Percentiles rank a stretch among this genome's conserved stretches.
Conservation (phyloP, 2,329 filamentous ascomycete genomes). For the Bisporella sp. region DNA sequence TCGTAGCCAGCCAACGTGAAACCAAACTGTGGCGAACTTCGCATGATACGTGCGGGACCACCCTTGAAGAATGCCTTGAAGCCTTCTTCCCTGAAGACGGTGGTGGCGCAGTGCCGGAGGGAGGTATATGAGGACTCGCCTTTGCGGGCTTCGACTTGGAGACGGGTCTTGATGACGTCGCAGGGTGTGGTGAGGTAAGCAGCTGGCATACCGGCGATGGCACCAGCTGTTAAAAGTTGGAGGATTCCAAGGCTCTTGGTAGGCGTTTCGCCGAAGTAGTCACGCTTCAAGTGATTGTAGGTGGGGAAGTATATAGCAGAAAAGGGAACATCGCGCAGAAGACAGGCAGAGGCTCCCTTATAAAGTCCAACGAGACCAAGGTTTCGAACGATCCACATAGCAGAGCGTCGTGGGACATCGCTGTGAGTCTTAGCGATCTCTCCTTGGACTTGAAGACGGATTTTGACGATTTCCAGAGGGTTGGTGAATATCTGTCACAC, state of each 20-base stretch:
- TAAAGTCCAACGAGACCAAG: conserved; percentile 90
- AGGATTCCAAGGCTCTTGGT: conserved; percentile 84
- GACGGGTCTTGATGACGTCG: conserved; percentile 97
- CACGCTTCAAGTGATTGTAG: conserved; percentile 89
- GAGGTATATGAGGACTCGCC: conserved; percentile 85
- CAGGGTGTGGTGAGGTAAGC: conserved; percentile 95
- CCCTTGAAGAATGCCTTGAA: conserved; percentile 98
- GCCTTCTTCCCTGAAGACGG: conserved; percentile 84
- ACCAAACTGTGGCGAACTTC: conserved; percentile 94
- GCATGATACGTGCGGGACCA: conserved; percentile 87
- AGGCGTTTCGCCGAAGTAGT: conserved; percentile 83
- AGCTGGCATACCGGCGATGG: conserved; percentile 86
- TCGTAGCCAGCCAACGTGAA: conserved; percentile 97
- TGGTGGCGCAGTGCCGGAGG: conserved; percentile 76
- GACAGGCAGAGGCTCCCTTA: conserved; percentile 90
- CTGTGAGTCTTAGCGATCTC: conserved; percentile 86
- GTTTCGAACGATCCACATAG: conserved; percentile 96
- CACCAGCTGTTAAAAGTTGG: conserved; percentile 88
- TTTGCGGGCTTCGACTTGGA: conserved; percentile 96
- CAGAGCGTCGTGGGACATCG: conserved; percentile 77
- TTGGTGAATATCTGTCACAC: conserved; percentile 78
- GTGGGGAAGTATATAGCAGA: conserved; percentile 98
- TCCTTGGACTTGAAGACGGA: conserved; percentile 93
- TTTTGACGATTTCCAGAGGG: conserved; percentile 98
- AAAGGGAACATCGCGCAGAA: conserved; percentile 94